Percentiles rank a stretch among this genome's conserved stretches.
Conservation (phyloP, 495 filamentous ascomycete species). For the Neurospora discreta region DNA sequence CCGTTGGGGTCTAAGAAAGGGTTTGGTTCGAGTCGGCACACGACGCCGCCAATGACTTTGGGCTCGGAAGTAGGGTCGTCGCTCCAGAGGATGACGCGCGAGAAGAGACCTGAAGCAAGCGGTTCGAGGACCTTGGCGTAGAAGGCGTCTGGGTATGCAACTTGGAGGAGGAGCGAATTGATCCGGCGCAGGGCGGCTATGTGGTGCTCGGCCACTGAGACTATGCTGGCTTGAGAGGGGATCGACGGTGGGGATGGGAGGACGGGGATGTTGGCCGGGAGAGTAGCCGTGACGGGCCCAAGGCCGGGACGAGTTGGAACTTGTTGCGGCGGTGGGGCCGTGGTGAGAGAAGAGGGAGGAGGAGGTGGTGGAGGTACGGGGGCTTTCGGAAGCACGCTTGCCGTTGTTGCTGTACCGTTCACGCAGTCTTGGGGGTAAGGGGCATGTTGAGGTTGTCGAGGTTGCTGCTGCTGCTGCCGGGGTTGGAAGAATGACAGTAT, state of each 20-base stretch:
- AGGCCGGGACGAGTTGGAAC: constrained; percentile 12
- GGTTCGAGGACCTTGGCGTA: constrained; percentile 67
- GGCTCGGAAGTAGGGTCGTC: constrained; percentile 26
- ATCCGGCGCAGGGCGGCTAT: constrained; percentile 69
- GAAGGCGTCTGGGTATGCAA: constrained; percentile 79
- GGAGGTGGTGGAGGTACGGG: constrained; percentile 13
- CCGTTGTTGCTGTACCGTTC: neutral
- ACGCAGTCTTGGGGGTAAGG: neutral
- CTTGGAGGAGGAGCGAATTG: constrained; percentile 73
- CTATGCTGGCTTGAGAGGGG: constrained; percentile 43
- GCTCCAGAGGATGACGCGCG: constrained; percentile 57
- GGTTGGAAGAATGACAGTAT: constrained; percentile 39
- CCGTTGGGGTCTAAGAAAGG: constrained; percentile 11
- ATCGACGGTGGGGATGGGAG: constrained; percentile 23
- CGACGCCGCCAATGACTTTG: constrained; percentile 70
- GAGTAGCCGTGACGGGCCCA: constrained; percentile 1
- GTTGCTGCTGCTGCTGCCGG: constrained; percentile 1
- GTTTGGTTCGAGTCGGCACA: constrained; percentile 64
- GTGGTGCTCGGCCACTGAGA: constrained; percentile 47
- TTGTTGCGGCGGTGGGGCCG: constrained; percentile 3
- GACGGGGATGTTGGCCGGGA: constrained; percentile 25
- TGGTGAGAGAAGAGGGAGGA: constrained; percentile 5
- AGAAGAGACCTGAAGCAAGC: constrained; percentile 53
- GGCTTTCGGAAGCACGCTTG: neutral
- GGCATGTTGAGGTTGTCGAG: neutral